A percentile compares a stretch with the other conserved stretches of the same genome.
These are phyloP conservation scores for Erysimum pusillum DNA, from an alignment of 441 rosid species.

Conservation along the genomic window DNA sequence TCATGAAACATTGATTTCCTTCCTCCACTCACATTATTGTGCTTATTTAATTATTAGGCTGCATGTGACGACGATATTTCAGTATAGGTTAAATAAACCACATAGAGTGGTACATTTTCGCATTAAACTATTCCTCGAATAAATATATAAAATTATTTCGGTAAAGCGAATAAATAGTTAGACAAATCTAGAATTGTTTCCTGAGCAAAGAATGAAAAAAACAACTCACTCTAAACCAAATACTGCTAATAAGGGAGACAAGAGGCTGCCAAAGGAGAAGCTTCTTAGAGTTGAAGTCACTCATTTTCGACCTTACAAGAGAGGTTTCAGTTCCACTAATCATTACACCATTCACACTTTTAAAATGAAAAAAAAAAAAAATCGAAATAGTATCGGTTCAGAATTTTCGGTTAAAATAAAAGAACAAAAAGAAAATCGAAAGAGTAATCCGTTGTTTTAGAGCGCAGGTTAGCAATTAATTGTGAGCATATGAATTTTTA, in stretches of 20 bases:
- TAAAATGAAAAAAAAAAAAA: not conserved
- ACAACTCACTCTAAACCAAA: not conserved
- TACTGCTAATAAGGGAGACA: not conserved
- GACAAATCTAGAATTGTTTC: not conserved
- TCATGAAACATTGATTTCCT: conserved; percentile 29
- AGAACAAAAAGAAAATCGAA: not conserved
- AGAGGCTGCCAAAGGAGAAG: conserved; percentile 38
- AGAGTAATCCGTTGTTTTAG: not conserved
- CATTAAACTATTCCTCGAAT: not conserved
- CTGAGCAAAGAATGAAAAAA: not conserved
- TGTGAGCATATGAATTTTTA: not conserved
- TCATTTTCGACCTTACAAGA: not conserved
- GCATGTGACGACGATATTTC: conserved; percentile 32
- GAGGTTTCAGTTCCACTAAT: not conserved
- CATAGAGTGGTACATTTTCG: not conserved
- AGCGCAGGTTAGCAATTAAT: not conserved
- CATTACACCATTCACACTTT: not conserved
- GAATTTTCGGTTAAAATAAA: too few relatives aligned
- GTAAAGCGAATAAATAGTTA: not conserved
- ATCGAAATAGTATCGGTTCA: not conserved
- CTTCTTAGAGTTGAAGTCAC: conserved; percentile 1
- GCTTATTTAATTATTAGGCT: conserved; percentile 27
- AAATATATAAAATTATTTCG: not conserved
- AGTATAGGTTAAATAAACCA: not conserved
- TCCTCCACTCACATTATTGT: conserved; percentile 31